Percentiles rank a stretch among this genome's conserved stretches.
Evolutionary conservation across 2,329 filamentous ascomycete genomes (phyloP).

Genomic region (Pseudocercospora fuligena): DNA sequence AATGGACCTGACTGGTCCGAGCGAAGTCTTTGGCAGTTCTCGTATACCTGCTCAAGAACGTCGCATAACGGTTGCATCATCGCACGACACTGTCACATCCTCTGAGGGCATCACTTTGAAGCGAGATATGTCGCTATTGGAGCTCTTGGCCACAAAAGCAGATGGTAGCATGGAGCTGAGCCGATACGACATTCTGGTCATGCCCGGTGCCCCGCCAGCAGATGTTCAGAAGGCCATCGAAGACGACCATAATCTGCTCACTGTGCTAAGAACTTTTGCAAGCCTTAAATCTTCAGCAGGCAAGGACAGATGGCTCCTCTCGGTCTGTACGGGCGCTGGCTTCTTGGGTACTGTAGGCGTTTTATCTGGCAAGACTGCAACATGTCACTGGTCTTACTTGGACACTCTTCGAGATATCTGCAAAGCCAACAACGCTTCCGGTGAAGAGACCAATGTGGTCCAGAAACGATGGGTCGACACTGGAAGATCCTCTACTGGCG

Average conservation of each 20-base stretch:
- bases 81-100: constrained; percentile 10
- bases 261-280: constrained; percentile 15
- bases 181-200: constrained; percentile 18
- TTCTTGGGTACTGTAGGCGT: constrained; percentile 16
- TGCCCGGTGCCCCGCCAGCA: constrained; percentile 12
- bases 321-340: constrained; percentile 23
- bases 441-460: constrained; percentile 15
- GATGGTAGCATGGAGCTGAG: not conserved
- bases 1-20: constrained; percentile 25
- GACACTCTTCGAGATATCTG: constrained; percentile 16
- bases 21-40: constrained; percentile 25
- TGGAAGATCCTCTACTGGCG: constrained; percentile 13
- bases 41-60: not conserved
- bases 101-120: constrained; percentile 20
- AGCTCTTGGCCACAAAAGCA: constrained; percentile 4
- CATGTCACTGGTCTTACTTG: constrained; percentile 19
- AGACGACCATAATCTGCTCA: constrained; percentile 6
- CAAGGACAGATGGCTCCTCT: constrained; percentile 7
- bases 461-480: constrained; percentile 23
- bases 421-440: not conserved
- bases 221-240: constrained; percentile 16
- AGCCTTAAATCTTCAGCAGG: not conserved
- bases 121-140: constrained; percentile 5
- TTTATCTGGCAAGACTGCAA: constrained; percentile 15
- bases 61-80: constrained; percentile 17